phyloP scores from a whole-genome alignment of 108 stramenopile species.

The Cylindrotheca fusiformis region DNA sequence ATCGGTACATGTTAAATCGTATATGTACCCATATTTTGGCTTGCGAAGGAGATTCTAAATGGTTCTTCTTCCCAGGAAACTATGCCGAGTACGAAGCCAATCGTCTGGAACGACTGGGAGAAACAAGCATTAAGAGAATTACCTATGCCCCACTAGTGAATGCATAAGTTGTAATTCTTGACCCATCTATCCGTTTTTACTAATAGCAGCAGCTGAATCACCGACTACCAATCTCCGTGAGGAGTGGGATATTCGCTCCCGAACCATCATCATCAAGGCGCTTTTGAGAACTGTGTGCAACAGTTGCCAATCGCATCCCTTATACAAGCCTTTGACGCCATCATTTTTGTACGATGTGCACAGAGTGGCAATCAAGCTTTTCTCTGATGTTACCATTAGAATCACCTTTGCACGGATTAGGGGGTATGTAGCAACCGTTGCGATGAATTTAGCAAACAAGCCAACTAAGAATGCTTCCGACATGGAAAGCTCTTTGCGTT shows the following conservation, averaged over 20 bases:
- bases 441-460: conserved; percentile 77
- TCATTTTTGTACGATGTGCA: conserved; percentile 50
- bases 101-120: conserved; percentile 67
- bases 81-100: conserved; percentile 88
- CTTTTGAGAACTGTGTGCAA: conserved; percentile 80
- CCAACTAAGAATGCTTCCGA: conserved; percentile 78
- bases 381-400: conserved; percentile 63
- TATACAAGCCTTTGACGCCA: conserved; percentile 57
- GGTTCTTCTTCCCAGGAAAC: conserved; percentile 84
- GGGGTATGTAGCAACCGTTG: conserved; percentile 92
- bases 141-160: conserved; percentile 85
- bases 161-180: conserved; percentile 33
- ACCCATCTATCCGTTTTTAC: conserved; percentile 3
- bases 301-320: conserved; percentile 75
- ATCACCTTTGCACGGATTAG: conserved; percentile 92
- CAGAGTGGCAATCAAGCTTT: conserved; percentile 26
- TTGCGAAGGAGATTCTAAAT: conserved; percentile 91
- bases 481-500: conserved; percentile 33
- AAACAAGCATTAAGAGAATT: conserved; percentile 76
- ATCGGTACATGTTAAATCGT: conserved; percentile 95
- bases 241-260: conserved; percentile 60
- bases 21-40: conserved; percentile 92
- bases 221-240: conserved; percentile 19
- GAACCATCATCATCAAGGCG: conserved; percentile 80
- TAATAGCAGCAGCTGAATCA: not conserved